These are phyloP conservation scores for Potentilla sterilis DNA, from an alignment of 306 rosid genomes.

Conservation along the genomic window DNA sequence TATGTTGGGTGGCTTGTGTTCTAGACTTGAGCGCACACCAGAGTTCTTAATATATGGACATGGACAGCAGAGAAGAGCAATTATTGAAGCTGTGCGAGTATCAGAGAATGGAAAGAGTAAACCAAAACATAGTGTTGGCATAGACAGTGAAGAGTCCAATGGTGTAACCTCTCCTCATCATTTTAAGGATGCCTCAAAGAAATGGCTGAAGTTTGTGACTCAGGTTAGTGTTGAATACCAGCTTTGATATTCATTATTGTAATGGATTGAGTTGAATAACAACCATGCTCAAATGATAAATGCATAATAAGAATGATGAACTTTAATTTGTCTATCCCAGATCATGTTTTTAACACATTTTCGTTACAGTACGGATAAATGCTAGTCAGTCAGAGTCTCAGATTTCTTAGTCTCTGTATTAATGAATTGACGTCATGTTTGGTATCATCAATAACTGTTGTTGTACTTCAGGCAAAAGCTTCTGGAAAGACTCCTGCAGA, in stretches of 20 bases:
- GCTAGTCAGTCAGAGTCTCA: not conserved
- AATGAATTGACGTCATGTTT: not conserved
- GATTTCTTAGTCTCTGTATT: not conserved
- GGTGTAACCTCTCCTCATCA: slow-evolving; percentile 41
- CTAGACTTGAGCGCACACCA: slow-evolving; percentile 78
- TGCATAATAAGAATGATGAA: not conserved
- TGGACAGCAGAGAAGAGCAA: slow-evolving; percentile 85
- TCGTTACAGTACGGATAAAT: slow-evolving; percentile 16
- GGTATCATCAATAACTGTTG: not conserved
- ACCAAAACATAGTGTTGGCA: slow-evolving; percentile 33
- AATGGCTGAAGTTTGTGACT: slow-evolving; percentile 87
- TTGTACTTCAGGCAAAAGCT: slow-evolving; percentile 80
- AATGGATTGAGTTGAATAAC: not conserved
- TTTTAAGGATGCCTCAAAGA: slow-evolving; percentile 79
- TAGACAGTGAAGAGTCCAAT: slow-evolving; percentile 46
- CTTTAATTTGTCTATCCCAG: not conserved
- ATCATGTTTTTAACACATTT: not conserved
- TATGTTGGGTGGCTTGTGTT: slow-evolving; percentile 18
- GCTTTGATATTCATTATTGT: not conserved
- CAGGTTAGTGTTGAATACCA: slow-evolving; percentile 50
- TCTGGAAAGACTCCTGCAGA: slow-evolving; percentile 69
- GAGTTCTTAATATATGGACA: slow-evolving; percentile 93
- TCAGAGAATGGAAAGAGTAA: slow-evolving; percentile 48
- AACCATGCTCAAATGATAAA: not conserved
- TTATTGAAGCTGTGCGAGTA: slow-evolving; percentile 76